Evolutionary conservation across 1,284 basidiomycete species (phyloP).

Genomic region (Puccinia sorghi): DNA sequence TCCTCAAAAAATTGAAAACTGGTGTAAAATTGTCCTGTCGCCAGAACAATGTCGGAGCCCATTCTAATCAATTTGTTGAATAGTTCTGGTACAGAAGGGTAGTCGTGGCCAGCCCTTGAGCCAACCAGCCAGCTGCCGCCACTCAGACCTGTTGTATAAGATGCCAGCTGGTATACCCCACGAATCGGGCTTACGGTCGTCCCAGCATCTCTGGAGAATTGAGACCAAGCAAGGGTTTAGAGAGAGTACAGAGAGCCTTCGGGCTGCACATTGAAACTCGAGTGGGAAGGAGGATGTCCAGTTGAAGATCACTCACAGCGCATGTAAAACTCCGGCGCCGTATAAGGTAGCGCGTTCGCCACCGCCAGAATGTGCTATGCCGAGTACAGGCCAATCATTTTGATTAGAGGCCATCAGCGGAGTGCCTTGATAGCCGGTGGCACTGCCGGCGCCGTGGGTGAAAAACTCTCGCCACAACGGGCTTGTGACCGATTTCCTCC

Average conservation of each 20-base stretch:
- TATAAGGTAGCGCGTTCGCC: constrained; percentile 31
- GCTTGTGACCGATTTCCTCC: constrained; percentile 3
- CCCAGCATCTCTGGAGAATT: constrained; percentile 18
- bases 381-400: constrained; percentile 27
- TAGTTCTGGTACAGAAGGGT: constrained; percentile 7
- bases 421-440: constrained; percentile 30
- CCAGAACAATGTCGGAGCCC: constrained; percentile 3
- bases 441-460: constrained; percentile 14
- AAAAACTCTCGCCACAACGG: constrained; percentile 25
- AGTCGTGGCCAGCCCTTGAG: constrained; percentile 55
- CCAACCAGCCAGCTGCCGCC: constrained; percentile 57
- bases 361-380: constrained; percentile 36
- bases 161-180: constrained; percentile 56
- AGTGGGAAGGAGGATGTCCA: not conserved
- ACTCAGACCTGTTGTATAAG: constrained; percentile 56
- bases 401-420: not conserved
- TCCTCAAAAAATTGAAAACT: constrained; percentile 17
- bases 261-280: not conserved
- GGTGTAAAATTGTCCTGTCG: not conserved
- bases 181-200: constrained; percentile 51
- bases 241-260: not conserved
- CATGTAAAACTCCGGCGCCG: constrained; percentile 38
- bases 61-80: not conserved
- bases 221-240: not conserved
- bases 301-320: constrained; percentile 17